Evolutionary conservation across 768 basidiomycete genomes (phyloP).

Genomic region (Guyanaporus albipodus): DNA sequence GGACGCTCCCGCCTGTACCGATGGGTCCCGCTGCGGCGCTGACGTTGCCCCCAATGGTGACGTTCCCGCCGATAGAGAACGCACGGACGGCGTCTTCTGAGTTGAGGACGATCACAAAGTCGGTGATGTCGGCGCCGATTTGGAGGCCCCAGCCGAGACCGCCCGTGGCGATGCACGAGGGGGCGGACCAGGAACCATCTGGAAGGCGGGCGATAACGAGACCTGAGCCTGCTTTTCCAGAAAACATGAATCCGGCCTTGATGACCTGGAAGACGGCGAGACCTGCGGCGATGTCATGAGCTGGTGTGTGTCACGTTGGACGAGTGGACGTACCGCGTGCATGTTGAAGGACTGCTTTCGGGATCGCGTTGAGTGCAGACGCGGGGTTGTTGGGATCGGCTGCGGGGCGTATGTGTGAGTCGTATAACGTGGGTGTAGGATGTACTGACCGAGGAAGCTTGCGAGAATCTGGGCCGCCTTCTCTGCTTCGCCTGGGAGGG

Average conservation of each 20-base stretch:
- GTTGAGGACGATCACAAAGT: slow-evolving; percentile 97
- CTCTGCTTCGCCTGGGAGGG: slow-evolving; percentile 87
- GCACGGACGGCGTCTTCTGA: slow-evolving; percentile 93
- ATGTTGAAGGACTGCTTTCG: slow-evolving; percentile 84
- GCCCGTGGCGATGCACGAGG: slow-evolving; percentile 94
- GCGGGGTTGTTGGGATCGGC: slow-evolving; percentile 85
- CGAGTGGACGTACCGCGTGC: slow-evolving; percentile 66
- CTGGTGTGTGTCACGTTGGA: background rate
- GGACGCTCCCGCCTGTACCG: slow-evolving; percentile 89
- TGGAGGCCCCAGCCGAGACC: slow-evolving; percentile 95
- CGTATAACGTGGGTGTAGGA: background rate
- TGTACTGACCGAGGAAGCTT: slow-evolving; percentile 75
- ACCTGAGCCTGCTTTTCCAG: slow-evolving; percentile 91
- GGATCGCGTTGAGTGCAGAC: slow-evolving; percentile 90
- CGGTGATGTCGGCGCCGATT: slow-evolving; percentile 91
- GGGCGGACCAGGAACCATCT: slow-evolving; percentile 96
- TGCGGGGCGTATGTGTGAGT: slow-evolving; percentile 27
- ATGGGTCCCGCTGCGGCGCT: slow-evolving; percentile 87
- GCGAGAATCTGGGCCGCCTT: slow-evolving; percentile 91
- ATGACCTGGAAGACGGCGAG: slow-evolving; percentile 93
- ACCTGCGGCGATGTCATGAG: slow-evolving; percentile 42
- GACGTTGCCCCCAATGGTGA: slow-evolving; percentile 90
- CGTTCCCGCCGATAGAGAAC: slow-evolving; percentile 93
- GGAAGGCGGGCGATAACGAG: slow-evolving; percentile 88
- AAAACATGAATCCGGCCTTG: slow-evolving; percentile 93